Evolutionary conservation across 2,329 filamentous ascomycete species (phyloP).

Genomic region (Tolypocladium amazonense): DNA sequence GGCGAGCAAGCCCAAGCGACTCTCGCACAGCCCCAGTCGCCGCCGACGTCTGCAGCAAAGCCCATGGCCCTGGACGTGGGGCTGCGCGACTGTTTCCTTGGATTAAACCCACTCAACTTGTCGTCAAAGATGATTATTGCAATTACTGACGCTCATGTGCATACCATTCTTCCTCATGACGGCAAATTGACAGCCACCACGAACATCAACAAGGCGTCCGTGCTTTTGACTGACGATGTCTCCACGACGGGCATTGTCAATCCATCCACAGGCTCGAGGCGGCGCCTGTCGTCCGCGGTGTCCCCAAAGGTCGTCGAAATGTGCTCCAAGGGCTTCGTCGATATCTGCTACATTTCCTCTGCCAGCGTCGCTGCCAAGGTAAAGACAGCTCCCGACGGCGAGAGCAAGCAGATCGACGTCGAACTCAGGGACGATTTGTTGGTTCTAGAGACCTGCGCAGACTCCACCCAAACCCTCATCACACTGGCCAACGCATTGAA

Average conservation of each 20-base stretch:
- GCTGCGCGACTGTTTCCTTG: conserved; percentile 70
- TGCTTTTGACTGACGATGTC: conserved; percentile 74
- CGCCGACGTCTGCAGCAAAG: conserved; percentile 26
- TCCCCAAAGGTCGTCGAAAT: conserved; percentile 45
- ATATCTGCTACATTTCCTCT: conserved; percentile 78
- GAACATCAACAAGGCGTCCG: conserved; percentile 67
- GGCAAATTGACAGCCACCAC: conserved; percentile 53
- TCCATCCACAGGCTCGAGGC: conserved; percentile 7
- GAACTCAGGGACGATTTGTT: conserved; percentile 79
- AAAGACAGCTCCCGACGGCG: conserved; percentile 37
- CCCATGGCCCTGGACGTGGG: conserved; percentile 62
- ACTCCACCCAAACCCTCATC: conserved; percentile 90
- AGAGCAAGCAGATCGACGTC: conserved; percentile 58
- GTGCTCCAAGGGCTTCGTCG: conserved; percentile 65
- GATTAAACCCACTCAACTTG: conserved; percentile 69
- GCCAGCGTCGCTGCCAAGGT: conserved; percentile 60
- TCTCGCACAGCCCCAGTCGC: conserved; percentile 13
- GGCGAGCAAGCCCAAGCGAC: conserved; percentile 51
- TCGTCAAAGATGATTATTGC: conserved; percentile 69
- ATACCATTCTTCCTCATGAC: conserved; percentile 55
- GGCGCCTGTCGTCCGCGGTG: conserved; percentile 21
- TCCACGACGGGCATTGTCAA: conserved; percentile 16
- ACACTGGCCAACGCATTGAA: conserved; percentile 67
- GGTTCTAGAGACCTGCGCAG: conserved; percentile 88
- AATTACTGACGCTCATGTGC: conserved; percentile 65